These are phyloP conservation scores for Fusarium verrucosum DNA, from an alignment of 2,329 filamentous ascomycete species.

Conservation along the genomic window DNA sequence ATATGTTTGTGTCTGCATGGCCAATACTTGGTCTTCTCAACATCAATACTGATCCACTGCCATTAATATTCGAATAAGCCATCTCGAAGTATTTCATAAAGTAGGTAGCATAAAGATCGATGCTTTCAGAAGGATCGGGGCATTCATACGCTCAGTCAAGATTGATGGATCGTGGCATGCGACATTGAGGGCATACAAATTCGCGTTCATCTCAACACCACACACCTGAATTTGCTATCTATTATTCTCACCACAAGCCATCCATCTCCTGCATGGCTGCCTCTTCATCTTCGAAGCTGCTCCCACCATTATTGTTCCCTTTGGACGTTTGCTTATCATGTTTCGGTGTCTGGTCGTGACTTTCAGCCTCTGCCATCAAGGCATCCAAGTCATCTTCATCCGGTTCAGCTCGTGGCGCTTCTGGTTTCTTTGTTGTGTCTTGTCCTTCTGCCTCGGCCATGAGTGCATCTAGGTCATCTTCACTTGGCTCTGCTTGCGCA, in stretches of 20 bases:
- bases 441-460: constrained; percentile 59
- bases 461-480: constrained; percentile 62
- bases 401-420: constrained; percentile 12
- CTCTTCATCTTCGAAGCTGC: constrained; percentile 69
- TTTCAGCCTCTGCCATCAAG: constrained; percentile 61
- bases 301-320: constrained; percentile 7
- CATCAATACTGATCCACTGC: neutral
- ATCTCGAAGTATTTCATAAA: neutral
- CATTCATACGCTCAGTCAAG: neutral
- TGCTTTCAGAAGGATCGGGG: neutral
- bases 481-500: constrained; percentile 45
- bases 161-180: neutral
- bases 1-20: neutral
- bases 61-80: neutral
- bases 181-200: too few relatives aligned
- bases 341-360: constrained; percentile 22
- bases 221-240: neutral
- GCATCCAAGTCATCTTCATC: constrained; percentile 62
- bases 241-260: constrained; percentile 56
- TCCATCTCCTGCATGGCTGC: constrained; percentile 74
- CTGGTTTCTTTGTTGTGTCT: constrained; percentile 25
- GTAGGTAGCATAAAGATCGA: neutral
- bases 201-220: neutral
- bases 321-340: neutral
- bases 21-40: neutral